Evolutionary conservation across 139 green algal genomes (phyloP).

Genomic region (Picochlorum sp.): DNA sequence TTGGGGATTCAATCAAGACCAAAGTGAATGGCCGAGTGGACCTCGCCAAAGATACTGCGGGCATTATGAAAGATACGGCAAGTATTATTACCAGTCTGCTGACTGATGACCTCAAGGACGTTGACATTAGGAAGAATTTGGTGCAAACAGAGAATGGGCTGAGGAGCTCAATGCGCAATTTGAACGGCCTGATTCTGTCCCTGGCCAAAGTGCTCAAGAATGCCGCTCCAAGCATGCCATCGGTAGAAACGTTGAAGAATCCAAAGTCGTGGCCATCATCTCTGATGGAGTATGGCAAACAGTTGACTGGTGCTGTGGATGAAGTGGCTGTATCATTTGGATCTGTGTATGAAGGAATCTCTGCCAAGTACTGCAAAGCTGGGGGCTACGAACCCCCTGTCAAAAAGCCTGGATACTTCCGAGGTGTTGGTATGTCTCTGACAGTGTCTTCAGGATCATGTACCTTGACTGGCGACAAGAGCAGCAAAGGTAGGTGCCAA

Average conservation of each 20-base stretch:
- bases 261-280: background rate
- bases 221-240: background rate
- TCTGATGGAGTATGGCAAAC: background rate
- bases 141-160: background rate
- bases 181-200: background rate
- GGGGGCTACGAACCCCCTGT: background rate
- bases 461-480: too few relatives aligned
- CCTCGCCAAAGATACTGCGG: background rate
- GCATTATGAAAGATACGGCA: background rate
- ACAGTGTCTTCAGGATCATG: background rate
- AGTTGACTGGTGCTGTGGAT: background rate
- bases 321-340: background rate
- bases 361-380: slow-evolving; percentile 1
- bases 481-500: too few relatives aligned
- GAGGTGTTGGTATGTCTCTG: background rate
- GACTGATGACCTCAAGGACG: background rate
- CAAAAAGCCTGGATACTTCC: slow-evolving; percentile 8
- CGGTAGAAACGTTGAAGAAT: background rate
- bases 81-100: background rate
- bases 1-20: background rate
- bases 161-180: background rate
- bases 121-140: background rate
- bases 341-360: background rate
- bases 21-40: background rate
- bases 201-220: background rate